Evolutionary conservation across 1,284 basidiomycete species (phyloP), one percentile per base, ranked within the genome.

Genomic region (Peniophora sp.): DNA sequence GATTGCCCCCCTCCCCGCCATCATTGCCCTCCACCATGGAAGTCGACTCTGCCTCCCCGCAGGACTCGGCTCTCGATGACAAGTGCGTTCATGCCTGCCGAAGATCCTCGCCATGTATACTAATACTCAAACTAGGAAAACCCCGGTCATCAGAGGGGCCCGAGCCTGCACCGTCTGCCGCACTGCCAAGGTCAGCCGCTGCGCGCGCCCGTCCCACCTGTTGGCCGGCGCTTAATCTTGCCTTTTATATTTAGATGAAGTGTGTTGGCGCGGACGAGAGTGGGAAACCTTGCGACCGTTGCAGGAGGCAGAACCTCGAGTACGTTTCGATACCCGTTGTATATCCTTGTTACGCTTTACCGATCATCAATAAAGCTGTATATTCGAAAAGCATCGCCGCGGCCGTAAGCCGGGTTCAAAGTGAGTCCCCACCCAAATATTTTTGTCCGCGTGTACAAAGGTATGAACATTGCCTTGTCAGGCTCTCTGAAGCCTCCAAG

Each of bases 401-500:
- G 88, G 88, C 41, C 79, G 88, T 52, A 91, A 91, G 62, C 88
- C 88, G n/a, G 88, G 88, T 57, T 90, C 88, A 67, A 91, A 90
- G 88, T 91, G 61, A 73, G 70, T 51, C 43, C 24, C 24, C 41
- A 47, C 49, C 46, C 27, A 32, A 39, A n/a, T 47, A 41, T 41
- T 49, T 32, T 8, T 27, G 39, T 37, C 42, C 49, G 36, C 42
- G 12, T 32, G 27, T 32, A 32, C 27, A 32, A 12, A 32, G 27
- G 27, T 32, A 32, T 32, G 27, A 32, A 32, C 27, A 32, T 32
- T 34, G 34, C 55, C 51, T 46, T 23, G 49, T 9, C 58, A 90
- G 88, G 66, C 71, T 91, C 24, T 90, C 87, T 37, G 88, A 91
- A 62, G 86, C 86, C 39, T 90, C 88, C 46, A 90, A 90, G 65